These are phyloP conservation scores for Penicillium sp. DNA, from an alignment of 2,329 filamentous ascomycete species.

Conservation along the genomic window DNA sequence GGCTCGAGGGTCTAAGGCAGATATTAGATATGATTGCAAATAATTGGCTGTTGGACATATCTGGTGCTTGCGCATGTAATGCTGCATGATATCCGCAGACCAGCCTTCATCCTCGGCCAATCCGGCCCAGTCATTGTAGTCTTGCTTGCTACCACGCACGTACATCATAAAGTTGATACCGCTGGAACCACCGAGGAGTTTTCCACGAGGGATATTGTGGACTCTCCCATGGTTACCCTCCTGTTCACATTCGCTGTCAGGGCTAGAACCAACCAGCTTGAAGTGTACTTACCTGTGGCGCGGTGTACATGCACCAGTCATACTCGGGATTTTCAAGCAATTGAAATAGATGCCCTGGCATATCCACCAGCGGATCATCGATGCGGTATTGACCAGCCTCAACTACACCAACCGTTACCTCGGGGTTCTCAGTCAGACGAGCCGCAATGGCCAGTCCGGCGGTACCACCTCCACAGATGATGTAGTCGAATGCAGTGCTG, in stretches of 20 bases:
- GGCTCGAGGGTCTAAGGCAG: constrained; percentile 28
- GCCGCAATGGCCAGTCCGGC: constrained; percentile 46
- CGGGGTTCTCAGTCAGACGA: constrained; percentile 42
- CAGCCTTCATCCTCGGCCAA: constrained; percentile 28
- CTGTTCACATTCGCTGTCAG: constrained; percentile 10
- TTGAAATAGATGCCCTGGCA: constrained; percentile 21
- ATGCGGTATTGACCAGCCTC: constrained; percentile 41
- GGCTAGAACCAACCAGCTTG: not conserved
- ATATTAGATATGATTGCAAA: no score
- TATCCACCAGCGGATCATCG: constrained; percentile 28
- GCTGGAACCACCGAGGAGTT: constrained; percentile 33
- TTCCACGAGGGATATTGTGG: constrained; percentile 30
- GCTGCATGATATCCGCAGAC: constrained; percentile 18
- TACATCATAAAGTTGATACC: constrained; percentile 43
- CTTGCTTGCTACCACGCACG: constrained; percentile 32
- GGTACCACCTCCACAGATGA: constrained; percentile 54
- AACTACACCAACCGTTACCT: constrained; percentile 42
- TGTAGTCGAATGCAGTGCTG: constrained; percentile 19
- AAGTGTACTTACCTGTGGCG: constrained; percentile 20
- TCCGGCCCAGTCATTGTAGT: constrained; percentile 34
- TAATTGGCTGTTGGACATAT: no score
- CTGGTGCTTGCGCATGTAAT: constrained; percentile 26
- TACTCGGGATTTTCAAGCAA: constrained; percentile 32
- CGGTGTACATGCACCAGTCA: constrained; percentile 34
- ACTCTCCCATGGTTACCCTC: constrained; percentile 12